Evolutionary conservation across 805 yeast species (phyloP).

Genomic region (Candida piceae): DNA sequence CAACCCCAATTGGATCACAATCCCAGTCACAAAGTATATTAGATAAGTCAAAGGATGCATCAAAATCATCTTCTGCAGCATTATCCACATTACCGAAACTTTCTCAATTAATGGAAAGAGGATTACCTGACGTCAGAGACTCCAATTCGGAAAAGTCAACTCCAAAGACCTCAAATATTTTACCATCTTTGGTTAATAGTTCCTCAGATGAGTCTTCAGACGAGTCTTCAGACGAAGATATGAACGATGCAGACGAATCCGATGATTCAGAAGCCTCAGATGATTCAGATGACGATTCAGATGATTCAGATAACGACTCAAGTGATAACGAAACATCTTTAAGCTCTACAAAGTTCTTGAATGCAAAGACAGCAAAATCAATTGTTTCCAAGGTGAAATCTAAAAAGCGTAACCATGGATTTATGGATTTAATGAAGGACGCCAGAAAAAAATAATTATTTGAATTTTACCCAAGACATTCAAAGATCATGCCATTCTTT

Average conservation of each 20-base stretch:
- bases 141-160: conserved; percentile 4
- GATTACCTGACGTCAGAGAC: conserved; percentile 64
- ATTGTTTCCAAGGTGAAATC: conserved; percentile 34
- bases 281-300: conserved; percentile 19
- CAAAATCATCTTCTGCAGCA: neutral
- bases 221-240: conserved; percentile 3
- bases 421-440: conserved; percentile 45
- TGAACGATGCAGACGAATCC: conserved; percentile 16
- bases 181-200: too few relatives aligned
- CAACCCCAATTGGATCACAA: neutral
- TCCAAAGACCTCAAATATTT: too few relatives aligned
- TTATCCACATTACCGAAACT: conserved; percentile 38
- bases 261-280: conserved; percentile 28
- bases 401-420: conserved; percentile 38
- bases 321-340: neutral
- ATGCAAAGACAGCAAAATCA: conserved; percentile 40
- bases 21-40: too few relatives aligned
- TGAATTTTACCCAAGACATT: too few relatives aligned
- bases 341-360: conserved; percentile 30
- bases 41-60: too few relatives aligned
- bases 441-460: conserved; percentile 27
- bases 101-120: conserved; percentile 56
- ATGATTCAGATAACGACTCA: conserved; percentile 19
- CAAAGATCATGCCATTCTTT: too few relatives aligned
- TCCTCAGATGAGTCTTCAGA: conserved; percentile 1